Evolutionary conservation across 2,329 filamentous ascomycete species (phyloP).

Genomic region (Xylaria polymorpha): DNA sequence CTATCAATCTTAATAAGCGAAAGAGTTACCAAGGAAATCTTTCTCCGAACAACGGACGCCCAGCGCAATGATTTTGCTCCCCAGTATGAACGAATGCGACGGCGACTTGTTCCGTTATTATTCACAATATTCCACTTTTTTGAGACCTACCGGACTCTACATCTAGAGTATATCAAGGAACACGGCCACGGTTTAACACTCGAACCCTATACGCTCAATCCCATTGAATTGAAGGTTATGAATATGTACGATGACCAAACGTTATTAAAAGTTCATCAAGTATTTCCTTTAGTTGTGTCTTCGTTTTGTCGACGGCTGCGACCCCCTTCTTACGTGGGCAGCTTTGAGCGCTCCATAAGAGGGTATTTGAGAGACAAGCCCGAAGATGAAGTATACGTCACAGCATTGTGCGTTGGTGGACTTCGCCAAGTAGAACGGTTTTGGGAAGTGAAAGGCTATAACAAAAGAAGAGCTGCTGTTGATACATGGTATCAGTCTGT

Average conservation of each 20-base stretch:
- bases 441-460: slow-evolving; percentile 76
- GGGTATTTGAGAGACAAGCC: slow-evolving; percentile 73
- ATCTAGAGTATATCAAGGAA: slow-evolving; percentile 66
- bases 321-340: slow-evolving; percentile 72
- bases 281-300: slow-evolving; percentile 72
- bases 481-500: slow-evolving; percentile 69
- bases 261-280: slow-evolving; percentile 70
- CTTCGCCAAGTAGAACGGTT: slow-evolving; percentile 71
- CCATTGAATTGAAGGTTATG: slow-evolving; percentile 72
- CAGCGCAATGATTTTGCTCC: slow-evolving; percentile 68
- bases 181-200: slow-evolving; percentile 63
- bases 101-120: slow-evolving; percentile 70
- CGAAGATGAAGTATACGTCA: slow-evolving; percentile 70
- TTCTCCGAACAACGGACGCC: slow-evolving; percentile 66
- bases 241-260: slow-evolving; percentile 73
- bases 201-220: slow-evolving; percentile 69
- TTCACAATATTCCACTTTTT: slow-evolving; percentile 77
- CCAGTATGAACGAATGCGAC: slow-evolving; percentile 72
- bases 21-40: slow-evolving; percentile 74
- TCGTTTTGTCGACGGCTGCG: slow-evolving; percentile 72
- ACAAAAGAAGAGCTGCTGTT: slow-evolving; percentile 67
- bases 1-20: slow-evolving; percentile 71
- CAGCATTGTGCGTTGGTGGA: slow-evolving; percentile 70
- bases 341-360: slow-evolving; percentile 70
- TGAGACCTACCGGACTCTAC: slow-evolving; percentile 70